Evolutionary conservation across 225 moss, liverwort and hornwort genomes (phyloP).

Genomic region (Thuidium tamariscinum): DNA sequence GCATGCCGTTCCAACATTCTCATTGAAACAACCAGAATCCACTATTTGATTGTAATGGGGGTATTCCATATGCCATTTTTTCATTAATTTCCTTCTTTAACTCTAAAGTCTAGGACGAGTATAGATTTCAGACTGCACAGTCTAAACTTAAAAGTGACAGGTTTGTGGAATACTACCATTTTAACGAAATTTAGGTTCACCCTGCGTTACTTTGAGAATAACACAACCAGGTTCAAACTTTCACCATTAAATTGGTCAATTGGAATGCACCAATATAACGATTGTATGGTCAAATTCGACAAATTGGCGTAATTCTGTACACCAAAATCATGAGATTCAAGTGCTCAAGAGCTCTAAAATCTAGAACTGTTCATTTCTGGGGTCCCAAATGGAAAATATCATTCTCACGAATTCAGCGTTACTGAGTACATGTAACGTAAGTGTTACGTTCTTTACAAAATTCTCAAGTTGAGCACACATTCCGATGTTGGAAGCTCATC

Average conservation of each 20-base stretch:
- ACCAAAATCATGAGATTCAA: neutral
- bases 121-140: no score
- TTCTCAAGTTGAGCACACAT: no score
- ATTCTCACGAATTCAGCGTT: neutral
- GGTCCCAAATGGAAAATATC: neutral
- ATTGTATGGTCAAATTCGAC: neutral
- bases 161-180: no score
- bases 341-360: neutral
- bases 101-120: no score
- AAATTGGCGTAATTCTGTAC: neutral
- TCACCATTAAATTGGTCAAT: neutral
- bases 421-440: neutral
- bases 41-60: no score
- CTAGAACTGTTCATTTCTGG: neutral
- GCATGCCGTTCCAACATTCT: neutral
- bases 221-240: neutral
- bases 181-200: no score
- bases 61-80: no score
- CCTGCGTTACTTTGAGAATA: neutral
- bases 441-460: neutral
- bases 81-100: no score
- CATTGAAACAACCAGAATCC: neutral
- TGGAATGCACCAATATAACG: neutral
- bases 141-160: no score
- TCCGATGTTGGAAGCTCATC: neutral